phyloP scores from a whole-genome alignment of 2,329 filamentous ascomycete species.

The Magnaporthiopsis poae region DNA sequence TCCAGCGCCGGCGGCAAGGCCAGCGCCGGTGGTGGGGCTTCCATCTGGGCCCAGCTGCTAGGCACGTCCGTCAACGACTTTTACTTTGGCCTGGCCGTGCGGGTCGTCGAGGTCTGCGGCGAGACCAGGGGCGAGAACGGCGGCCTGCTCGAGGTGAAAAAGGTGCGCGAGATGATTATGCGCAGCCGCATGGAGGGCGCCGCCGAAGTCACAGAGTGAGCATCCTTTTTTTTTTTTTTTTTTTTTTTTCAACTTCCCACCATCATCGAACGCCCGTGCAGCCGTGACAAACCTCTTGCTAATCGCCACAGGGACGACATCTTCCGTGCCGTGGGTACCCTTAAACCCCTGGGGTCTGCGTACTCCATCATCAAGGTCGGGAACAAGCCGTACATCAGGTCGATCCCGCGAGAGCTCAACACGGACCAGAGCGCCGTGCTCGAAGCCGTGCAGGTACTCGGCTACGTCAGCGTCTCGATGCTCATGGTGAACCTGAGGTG shows the following conservation, averaged over 20 bases:
- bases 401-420: constrained; percentile 88
- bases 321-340: constrained; percentile 73
- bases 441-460: constrained; percentile 80
- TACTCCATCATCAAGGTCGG: constrained; percentile 81
- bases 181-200: constrained; percentile 65
- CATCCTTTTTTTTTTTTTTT: constrained; percentile 7
- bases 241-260: neutral
- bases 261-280: too few relatives aligned
- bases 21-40: constrained; percentile 43
- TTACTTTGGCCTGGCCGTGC: constrained; percentile 94
- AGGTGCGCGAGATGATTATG: constrained; percentile 68
- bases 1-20: constrained; percentile 29
- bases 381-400: constrained; percentile 76
- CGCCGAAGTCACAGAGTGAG: constrained; percentile 68
- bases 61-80: constrained; percentile 93
- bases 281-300: too few relatives aligned
- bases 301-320: constrained; percentile 65
- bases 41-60: constrained; percentile 85
- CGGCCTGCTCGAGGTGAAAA: constrained; percentile 73
- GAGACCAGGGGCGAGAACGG: constrained; percentile 83
- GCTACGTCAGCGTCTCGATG: constrained; percentile 85
- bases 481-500: constrained; percentile 76
- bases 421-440: constrained; percentile 86
- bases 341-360: constrained; percentile 77
- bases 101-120: constrained; percentile 85